Conservation (phyloP, 2,329 filamentous ascomycete genomes). For the Dactylellina leptospora region DNA sequence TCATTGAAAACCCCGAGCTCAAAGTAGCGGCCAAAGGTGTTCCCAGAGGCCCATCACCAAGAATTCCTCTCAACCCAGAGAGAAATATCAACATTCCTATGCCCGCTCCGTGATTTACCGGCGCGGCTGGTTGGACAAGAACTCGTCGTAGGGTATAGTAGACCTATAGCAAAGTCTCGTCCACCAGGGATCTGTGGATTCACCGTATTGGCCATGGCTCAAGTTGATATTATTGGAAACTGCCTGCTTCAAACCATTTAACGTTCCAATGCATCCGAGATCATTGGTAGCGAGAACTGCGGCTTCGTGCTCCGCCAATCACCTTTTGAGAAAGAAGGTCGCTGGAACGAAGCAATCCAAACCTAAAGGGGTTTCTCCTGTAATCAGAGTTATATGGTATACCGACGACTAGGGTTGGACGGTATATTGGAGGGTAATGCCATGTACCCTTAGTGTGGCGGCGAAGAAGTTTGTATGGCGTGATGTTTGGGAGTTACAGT, state of each 20-base stretch:
- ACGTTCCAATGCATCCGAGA: too few relatives aligned
- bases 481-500: too few relatives aligned
- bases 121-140: background rate
- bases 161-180: background rate
- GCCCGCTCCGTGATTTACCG: conserved; percentile 40
- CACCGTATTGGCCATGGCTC: conserved; percentile 35
- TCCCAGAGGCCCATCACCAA: conserved; percentile 12
- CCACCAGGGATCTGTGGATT: conserved; percentile 29
- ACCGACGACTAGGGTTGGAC: too few relatives aligned
- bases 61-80: conserved; percentile 15
- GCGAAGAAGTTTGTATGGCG: too few relatives aligned
- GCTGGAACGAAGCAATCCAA: too few relatives aligned
- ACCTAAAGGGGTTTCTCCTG: too few relatives aligned
- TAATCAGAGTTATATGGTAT: too few relatives aligned
- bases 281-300: too few relatives aligned
- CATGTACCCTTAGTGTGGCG: too few relatives aligned
- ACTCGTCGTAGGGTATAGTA: background rate
- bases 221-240: background rate
- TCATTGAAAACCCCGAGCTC: conserved; percentile 4
- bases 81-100: conserved; percentile 19
- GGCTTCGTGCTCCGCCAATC: too few relatives aligned
- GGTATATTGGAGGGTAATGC: too few relatives aligned
- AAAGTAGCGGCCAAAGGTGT: conserved; percentile 20
- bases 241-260: background rate
- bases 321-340: too few relatives aligned